Evolutionary conservation across 768 basidiomycete species (phyloP).

Genomic region (Mycena venus): DNA sequence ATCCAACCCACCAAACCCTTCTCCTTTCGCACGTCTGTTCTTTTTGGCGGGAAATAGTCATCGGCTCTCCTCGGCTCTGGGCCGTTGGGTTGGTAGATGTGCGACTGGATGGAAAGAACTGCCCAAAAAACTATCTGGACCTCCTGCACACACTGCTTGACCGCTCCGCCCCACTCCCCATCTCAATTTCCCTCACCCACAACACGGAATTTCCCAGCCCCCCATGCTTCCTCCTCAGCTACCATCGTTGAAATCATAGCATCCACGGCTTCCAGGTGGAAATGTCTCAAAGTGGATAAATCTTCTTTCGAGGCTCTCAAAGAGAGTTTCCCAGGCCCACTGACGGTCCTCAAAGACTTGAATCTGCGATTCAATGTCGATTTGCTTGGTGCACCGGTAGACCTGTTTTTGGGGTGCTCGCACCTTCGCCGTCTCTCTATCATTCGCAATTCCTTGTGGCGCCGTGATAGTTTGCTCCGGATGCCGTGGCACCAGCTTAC

Average conservation of each 20-base stretch:
- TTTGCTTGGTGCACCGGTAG: neutral
- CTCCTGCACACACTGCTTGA: neutral
- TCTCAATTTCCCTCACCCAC: too few relatives aligned
- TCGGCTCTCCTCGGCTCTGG: conserved; percentile 3
- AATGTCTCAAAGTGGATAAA: neutral
- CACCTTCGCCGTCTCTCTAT: neutral
- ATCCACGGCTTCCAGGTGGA: too few relatives aligned
- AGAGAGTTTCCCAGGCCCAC: neutral
- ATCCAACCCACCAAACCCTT: neutral
- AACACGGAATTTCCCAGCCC: too few relatives aligned
- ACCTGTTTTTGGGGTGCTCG: neutral
- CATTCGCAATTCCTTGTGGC: neutral
- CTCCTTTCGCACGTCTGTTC: conserved; percentile 14
- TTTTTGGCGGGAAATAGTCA: conserved; percentile 1
- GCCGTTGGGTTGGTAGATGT: neutral
- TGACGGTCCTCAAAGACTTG: neutral
- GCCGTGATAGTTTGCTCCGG: too few relatives aligned
- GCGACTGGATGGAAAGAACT: neutral
- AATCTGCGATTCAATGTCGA: neutral
- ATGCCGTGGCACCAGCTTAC: conserved; percentile 19
- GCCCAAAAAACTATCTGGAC: neutral
- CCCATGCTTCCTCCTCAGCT: too few relatives aligned
- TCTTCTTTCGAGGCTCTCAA: neutral
- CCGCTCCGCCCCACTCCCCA: neutral
- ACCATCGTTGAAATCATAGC: too few relatives aligned